A percentile compares a stretch with the other conserved stretches of the same genome.
These are phyloP conservation scores for Vitis vinifera DNA, from an alignment of 164 flowering plant species.

Conservation along the genomic window ASM3070453v1 NC_081815.1:10104001-10104500, in stretches of 20 bases:
- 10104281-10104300: constrained; percentile 13
- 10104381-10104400: constrained; percentile 51
- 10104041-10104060: constrained; percentile 19
- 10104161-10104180: background rate
- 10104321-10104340: background rate
- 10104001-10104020: constrained; percentile 29
- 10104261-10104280: constrained; percentile 35
- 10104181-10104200: constrained; percentile 49
- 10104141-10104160: background rate
- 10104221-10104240: constrained; percentile 30
- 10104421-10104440: constrained; percentile 32
- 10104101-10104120: background rate
- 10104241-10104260: constrained; percentile 40
- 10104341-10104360: background rate
- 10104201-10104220: constrained; percentile 30
- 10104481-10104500: constrained; percentile 25
- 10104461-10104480: constrained; percentile 42
- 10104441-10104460: constrained; percentile 22
- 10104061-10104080: no score
- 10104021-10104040: constrained; percentile 43
- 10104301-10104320: background rate
- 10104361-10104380: constrained; percentile 6
- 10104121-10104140: background rate
- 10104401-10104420: constrained; percentile 47
- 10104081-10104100: no score